Evolutionary conservation across 345 rosid species (phyloP).

Genomic region (Euphorbia peplus): DNA sequence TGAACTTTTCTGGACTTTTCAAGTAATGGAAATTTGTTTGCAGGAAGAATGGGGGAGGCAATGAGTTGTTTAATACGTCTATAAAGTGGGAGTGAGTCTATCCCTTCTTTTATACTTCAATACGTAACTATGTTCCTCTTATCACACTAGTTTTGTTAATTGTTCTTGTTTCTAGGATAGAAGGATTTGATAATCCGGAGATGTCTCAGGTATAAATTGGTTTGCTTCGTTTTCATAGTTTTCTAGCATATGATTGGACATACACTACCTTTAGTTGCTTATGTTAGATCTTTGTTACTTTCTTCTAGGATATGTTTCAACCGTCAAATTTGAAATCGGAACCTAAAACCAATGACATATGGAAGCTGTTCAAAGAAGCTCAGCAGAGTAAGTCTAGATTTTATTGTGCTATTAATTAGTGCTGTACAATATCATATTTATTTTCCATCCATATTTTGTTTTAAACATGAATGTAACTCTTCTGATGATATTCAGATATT

Average conservation of each 20-base stretch:
- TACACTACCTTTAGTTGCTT: neutral
- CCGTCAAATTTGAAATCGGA: constrained; percentile 33
- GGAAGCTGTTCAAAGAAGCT: constrained; percentile 72
- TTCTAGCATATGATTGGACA: neutral
- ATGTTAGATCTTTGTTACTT: constrained; percentile 10
- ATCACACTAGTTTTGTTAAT: neutral
- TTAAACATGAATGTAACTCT: neutral
- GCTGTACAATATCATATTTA: neutral
- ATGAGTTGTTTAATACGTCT: constrained; percentile 26
- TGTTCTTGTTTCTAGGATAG: constrained; percentile 32
- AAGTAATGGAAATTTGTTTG: neutral
- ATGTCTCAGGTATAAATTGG: constrained; percentile 35
- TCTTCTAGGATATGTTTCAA: constrained; percentile 34
- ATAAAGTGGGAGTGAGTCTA: constrained; percentile 35
- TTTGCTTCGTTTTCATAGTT: neutral
- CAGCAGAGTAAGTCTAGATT: constrained; percentile 47
- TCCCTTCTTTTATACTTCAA: neutral
- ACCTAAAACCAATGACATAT: constrained; percentile 42
- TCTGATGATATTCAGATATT: constrained; percentile 44
- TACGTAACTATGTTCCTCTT: neutral
- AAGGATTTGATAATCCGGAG: constrained; percentile 35
- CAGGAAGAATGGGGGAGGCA: constrained; percentile 43
- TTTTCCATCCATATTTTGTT: neutral
- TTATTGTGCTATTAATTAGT: constrained; percentile 3
- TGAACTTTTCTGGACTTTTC: neutral